Percentiles rank a stretch among this genome's conserved stretches.
These are phyloP conservation scores for Wallacemonas sp. DNA, from an alignment of 208 protist genomes.

Conservation along the genomic window DNA sequence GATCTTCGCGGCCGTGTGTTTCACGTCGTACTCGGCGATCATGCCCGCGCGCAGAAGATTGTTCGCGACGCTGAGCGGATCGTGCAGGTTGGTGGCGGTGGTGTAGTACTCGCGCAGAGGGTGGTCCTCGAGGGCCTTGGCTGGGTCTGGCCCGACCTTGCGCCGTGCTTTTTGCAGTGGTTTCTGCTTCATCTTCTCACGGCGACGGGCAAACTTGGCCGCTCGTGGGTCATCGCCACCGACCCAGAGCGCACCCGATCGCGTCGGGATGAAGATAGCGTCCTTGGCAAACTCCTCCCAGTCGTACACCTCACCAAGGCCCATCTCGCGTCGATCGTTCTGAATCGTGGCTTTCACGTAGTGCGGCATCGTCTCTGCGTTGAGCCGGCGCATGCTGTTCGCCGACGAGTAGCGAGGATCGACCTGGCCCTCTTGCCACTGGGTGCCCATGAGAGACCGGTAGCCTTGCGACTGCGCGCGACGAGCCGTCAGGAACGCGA, in stretches of 20 bases:
- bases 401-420: slow-evolving; percentile 74
- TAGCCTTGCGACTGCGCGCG: slow-evolving; percentile 64
- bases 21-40: slow-evolving; percentile 85
- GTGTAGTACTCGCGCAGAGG: slow-evolving; percentile 87
- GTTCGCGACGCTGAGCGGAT: slow-evolving; percentile 81
- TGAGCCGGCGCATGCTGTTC: slow-evolving; percentile 71
- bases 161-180: slow-evolving; percentile 76
- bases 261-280: slow-evolving; percentile 83
- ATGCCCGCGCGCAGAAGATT: slow-evolving; percentile 74
- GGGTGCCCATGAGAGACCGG: slow-evolving; percentile 30
- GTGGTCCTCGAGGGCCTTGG: slow-evolving; percentile 80
- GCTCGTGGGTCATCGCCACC: slow-evolving; percentile 85
- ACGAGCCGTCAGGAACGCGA: background rate
- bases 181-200: slow-evolving; percentile 83
- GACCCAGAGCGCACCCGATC: slow-evolving; percentile 83
- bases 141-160: slow-evolving; percentile 73
- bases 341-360: slow-evolving; percentile 90
- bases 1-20: slow-evolving; percentile 80
- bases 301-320: slow-evolving; percentile 78
- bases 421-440: slow-evolving; percentile 73
- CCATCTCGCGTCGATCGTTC: slow-evolving; percentile 87
- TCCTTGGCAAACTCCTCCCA: slow-evolving; percentile 91
- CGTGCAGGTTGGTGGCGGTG: slow-evolving; percentile 74
- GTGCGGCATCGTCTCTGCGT: slow-evolving; percentile 86
- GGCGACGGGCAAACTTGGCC: slow-evolving; percentile 67